Conservation (phyloP, 2,329 filamentous ascomycete genomes). For the Fusarium verticillioides region DNA sequence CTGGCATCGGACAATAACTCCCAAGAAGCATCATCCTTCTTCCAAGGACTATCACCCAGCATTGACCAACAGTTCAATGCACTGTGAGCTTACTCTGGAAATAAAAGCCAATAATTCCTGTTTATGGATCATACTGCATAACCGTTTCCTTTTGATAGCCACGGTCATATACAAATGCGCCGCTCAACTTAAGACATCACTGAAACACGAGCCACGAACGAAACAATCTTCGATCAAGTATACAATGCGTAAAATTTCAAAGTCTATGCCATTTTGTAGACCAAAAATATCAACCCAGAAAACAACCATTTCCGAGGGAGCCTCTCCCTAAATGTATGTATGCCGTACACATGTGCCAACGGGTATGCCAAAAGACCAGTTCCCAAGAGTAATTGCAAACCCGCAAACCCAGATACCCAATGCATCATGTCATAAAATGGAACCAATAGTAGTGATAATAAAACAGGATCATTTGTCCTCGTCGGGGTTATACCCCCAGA, state of each 20-base stretch:
- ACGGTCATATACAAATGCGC: neutral
- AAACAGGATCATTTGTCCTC: conserved; percentile 18
- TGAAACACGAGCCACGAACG: neutral
- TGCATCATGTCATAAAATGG: conserved; percentile 34
- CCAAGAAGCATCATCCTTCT: neutral
- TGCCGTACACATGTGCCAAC: conserved; percentile 24
- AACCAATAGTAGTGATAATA: neutral
- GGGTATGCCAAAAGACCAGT: conserved; percentile 26
- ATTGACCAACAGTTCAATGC: neutral
- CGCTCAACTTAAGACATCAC: neutral
- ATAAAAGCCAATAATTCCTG: no score
- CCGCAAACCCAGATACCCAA: conserved; percentile 20
- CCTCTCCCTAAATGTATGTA: conserved; percentile 28
- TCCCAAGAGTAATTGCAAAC: conserved; percentile 10
- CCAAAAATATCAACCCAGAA: neutral
- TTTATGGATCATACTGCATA: neutral
- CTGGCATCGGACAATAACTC: neutral
- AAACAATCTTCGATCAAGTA: neutral
- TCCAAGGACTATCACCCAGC: neutral
- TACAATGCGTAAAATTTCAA: conserved; percentile 3
- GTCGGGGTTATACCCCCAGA: conserved; percentile 34
- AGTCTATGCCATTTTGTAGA: conserved; percentile 19
- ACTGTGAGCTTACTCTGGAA: neutral
- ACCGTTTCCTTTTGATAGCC: neutral
- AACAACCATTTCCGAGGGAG: conserved; percentile 24